A percentile compares a stretch with the other conserved stretches of the same genome.
These are phyloP conservation scores for Lichtheimia ornata DNA, from an alignment of 371 early-diverging fungal species.

Conservation along the genomic window DNA sequence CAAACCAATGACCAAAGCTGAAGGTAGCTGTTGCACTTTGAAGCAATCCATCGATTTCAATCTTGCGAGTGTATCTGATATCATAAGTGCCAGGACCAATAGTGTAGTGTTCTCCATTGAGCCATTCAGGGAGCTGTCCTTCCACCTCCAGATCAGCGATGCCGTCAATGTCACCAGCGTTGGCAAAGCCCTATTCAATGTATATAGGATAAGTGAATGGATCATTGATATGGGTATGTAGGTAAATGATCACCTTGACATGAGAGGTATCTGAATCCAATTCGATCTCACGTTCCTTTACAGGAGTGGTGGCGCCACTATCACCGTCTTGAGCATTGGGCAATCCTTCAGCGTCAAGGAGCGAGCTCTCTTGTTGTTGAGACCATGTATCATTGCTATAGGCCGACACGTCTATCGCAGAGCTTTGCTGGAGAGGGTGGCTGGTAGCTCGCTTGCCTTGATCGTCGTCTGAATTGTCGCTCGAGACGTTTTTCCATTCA, in stretches of 20 bases:
- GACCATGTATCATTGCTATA: slow-evolving; percentile 10
- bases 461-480: slow-evolving; percentile 1
- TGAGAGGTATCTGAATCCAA: slow-evolving; percentile 30
- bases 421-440: slow-evolving; percentile 8
- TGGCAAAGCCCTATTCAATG: not conserved
- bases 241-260: slow-evolving; percentile 29
- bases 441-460: slow-evolving; percentile 3
- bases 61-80: slow-evolving; percentile 61
- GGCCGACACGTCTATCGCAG: slow-evolving; percentile 5
- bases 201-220: not conserved
- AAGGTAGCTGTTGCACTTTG: slow-evolving; percentile 61
- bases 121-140: slow-evolving; percentile 65
- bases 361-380: slow-evolving; percentile 28
- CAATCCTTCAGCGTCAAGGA: slow-evolving; percentile 28
- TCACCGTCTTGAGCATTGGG: slow-evolving; percentile 19
- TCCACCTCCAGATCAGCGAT: slow-evolving; percentile 32
- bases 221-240: not conserved
- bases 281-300: slow-evolving; percentile 3
- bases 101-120: slow-evolving; percentile 64
- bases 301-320: not conserved
- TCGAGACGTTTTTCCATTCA: not conserved
- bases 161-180: not conserved
- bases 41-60: slow-evolving; percentile 57
- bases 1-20: slow-evolving; percentile 74
- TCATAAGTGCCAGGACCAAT: slow-evolving; percentile 66